Evolutionary conservation across 1,139 yeast genomes (phyloP).

Genomic region (Yamadazyma triangularis): DNA sequence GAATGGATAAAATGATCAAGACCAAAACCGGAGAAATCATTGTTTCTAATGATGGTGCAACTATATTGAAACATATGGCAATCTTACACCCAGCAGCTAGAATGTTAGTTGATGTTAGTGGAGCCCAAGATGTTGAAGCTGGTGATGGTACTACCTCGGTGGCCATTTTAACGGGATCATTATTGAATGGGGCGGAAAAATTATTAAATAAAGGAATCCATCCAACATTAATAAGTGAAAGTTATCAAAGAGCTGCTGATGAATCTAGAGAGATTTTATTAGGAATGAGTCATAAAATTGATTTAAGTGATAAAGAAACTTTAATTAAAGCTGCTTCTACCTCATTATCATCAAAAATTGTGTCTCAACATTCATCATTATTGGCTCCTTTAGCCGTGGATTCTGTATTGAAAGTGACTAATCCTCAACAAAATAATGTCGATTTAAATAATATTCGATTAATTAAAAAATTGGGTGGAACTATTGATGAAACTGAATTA

Average conservation of each 20-base stretch:
- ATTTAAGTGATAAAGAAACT: slow-evolving; percentile 72
- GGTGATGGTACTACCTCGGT: slow-evolving; percentile 99
- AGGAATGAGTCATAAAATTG: slow-evolving; percentile 79
- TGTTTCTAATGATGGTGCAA: slow-evolving; percentile 97
- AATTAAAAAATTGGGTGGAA: slow-evolving; percentile 93
- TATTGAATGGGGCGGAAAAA: slow-evolving; percentile 91
- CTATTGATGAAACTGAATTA: slow-evolving; percentile 92
- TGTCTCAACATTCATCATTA: slow-evolving; percentile 79
- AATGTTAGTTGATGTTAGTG: slow-evolving; percentile 95
- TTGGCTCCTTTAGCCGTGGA: slow-evolving; percentile 95
- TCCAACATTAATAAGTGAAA: slow-evolving; percentile 91
- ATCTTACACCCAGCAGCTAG: slow-evolving; percentile 97
- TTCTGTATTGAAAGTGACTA: slow-evolving; percentile 76
- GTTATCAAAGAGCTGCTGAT: slow-evolving; percentile 89
- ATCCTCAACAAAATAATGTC: slow-evolving; percentile 53
- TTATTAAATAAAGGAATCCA: slow-evolving; percentile 87
- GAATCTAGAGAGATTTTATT: slow-evolving; percentile 81
- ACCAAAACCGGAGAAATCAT: slow-evolving; percentile 89
- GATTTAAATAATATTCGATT: slow-evolving; percentile 85
- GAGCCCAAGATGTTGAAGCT: slow-evolving; percentile 97
- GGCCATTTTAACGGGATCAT: slow-evolving; percentile 90
- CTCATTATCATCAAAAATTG: slow-evolving; percentile 90
- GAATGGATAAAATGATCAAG: slow-evolving; percentile 99
- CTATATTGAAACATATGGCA: slow-evolving; percentile 95
- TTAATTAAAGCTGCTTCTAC: slow-evolving; percentile 91